A percentile compares a stretch with the other conserved stretches of the same genome.
These are phyloP conservation scores for Penicillium rolfsii DNA, from an alignment of 2,329 filamentous ascomycete species.

Conservation along the genomic window DNA sequence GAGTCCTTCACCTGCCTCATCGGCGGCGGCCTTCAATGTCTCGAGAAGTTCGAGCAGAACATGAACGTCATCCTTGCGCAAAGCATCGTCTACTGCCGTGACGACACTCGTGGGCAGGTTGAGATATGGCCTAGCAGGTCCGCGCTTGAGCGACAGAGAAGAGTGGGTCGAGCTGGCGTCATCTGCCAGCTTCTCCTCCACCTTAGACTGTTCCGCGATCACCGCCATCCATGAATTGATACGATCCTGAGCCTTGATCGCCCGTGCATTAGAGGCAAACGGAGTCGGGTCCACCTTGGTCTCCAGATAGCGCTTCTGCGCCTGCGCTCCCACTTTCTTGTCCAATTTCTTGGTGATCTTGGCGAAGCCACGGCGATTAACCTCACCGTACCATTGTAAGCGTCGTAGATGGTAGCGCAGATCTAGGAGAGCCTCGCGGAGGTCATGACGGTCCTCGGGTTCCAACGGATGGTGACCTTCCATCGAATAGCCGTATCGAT, in stretches of 20 bases:
- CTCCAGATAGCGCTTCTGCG: slow-evolving; percentile 83
- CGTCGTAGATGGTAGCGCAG: slow-evolving; percentile 85
- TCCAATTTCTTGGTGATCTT: slow-evolving; percentile 99
- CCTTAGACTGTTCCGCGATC: slow-evolving; percentile 52
- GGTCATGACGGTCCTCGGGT: slow-evolving; percentile 85
- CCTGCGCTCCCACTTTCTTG: slow-evolving; percentile 81
- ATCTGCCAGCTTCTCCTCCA: slow-evolving; percentile 74
- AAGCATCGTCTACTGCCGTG: slow-evolving; percentile 45
- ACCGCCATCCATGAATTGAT: slow-evolving; percentile 93
- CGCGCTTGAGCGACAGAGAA: slow-evolving; percentile 71
- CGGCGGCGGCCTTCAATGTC: slow-evolving; percentile 59
- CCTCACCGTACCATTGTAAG: slow-evolving; percentile 95
- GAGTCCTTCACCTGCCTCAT: slow-evolving; percentile 64
- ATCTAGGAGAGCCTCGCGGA: slow-evolving; percentile 87
- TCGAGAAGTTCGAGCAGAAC: slow-evolving; percentile 56
- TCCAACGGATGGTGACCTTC: slow-evolving; percentile 75
- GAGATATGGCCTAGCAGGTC: slow-evolving; percentile 73
- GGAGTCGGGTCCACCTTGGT: slow-evolving; percentile 87
- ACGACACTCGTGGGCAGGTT: slow-evolving; percentile 66
- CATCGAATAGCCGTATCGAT: slow-evolving; percentile 77
- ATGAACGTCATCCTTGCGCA: slow-evolving; percentile 46
- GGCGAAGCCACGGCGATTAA: slow-evolving; percentile 90
- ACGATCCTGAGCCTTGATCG: slow-evolving; percentile 62
- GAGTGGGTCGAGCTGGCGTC: slow-evolving; percentile 73
- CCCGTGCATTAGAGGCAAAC: slow-evolving; percentile 75